These are phyloP conservation scores for Tuber aestivum DNA, from an alignment of 495 filamentous ascomycete species.

Conservation along the genomic window DNA sequence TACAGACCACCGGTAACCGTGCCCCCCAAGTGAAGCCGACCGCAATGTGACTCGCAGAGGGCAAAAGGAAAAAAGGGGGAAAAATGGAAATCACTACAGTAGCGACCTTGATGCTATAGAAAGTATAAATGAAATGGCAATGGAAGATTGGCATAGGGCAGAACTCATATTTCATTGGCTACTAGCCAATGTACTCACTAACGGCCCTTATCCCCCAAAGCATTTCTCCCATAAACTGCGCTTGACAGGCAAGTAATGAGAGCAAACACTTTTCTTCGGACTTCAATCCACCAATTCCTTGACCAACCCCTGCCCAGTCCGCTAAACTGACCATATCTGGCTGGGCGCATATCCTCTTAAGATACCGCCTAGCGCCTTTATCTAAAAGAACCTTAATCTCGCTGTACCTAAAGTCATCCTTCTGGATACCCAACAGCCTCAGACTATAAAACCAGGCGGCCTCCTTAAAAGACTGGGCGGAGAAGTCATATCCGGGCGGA, in stretches of 20 bases:
- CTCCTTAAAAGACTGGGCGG: conserved; percentile 33
- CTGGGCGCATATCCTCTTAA: conserved; percentile 34
- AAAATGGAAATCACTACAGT: neutral
- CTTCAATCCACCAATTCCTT: conserved; percentile 27
- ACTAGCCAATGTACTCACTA: conserved; percentile 39
- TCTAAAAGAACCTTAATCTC: conserved; percentile 34
- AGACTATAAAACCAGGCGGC: conserved; percentile 36
- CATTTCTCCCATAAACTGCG: conserved; percentile 36
- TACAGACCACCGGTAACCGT: neutral
- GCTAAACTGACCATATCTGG: conserved; percentile 36
- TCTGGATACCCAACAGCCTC: conserved; percentile 32
- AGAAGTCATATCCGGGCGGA: conserved; percentile 28
- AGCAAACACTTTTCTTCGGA: conserved; percentile 35
- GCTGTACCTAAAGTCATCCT: conserved; percentile 34
- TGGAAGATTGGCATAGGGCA: neutral
- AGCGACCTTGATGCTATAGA: conserved; percentile 1
- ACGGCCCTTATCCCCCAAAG: conserved; percentile 36
- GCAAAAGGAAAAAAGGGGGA: neutral
- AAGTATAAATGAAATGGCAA: conserved; percentile 20
- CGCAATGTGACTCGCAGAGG: conserved; percentile 12
- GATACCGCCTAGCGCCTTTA: conserved; percentile 33
- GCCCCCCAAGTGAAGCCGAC: conserved; percentile 3
- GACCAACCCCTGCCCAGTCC: conserved; percentile 30
- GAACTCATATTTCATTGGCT: conserved; percentile 1
- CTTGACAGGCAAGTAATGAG: conserved; percentile 31